A percentile compares a stretch with the other conserved stretches of the same genome.
Evolutionary conservation across 2,329 filamentous ascomycete species (phyloP).

Genomic region (Graphiopsis chlorocephala): DNA sequence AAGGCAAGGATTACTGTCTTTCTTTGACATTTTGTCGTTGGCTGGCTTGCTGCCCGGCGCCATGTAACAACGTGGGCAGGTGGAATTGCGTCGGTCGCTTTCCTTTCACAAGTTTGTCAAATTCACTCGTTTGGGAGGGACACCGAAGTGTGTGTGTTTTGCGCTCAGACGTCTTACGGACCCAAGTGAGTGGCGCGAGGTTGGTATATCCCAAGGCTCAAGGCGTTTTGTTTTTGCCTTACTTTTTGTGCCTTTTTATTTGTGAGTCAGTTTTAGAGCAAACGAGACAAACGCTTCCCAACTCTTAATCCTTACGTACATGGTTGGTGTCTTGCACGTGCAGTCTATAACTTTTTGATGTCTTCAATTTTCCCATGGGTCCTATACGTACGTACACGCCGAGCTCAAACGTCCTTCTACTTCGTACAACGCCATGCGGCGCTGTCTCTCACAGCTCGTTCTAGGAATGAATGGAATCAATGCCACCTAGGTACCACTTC

Average conservation of each 20-base stretch:
- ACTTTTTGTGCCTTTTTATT: not conserved
- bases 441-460: too few relatives aligned
- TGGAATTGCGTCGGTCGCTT: not conserved
- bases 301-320: not conserved
- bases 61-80: not conserved
- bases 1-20: not conserved
- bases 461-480: too few relatives aligned
- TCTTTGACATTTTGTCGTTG: not conserved
- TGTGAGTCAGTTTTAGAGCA: not conserved
- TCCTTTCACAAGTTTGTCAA: not conserved
- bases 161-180: not conserved
- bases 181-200: not conserved
- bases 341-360: too few relatives aligned
- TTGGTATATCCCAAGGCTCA: not conserved
- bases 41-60: not conserved
- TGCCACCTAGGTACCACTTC: too few relatives aligned
- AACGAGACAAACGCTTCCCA: not conserved
- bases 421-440: too few relatives aligned
- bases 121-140: not conserved
- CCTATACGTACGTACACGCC: too few relatives aligned
- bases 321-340: too few relatives aligned
- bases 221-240: not conserved
- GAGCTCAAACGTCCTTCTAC: too few relatives aligned
- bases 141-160: not conserved
- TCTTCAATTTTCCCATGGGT: too few relatives aligned